Evolutionary conservation across 148 eudicot genomes (phyloP), one percentile per base, ranked within the genome.

Genomic region (Agrostemma githago): DNA sequence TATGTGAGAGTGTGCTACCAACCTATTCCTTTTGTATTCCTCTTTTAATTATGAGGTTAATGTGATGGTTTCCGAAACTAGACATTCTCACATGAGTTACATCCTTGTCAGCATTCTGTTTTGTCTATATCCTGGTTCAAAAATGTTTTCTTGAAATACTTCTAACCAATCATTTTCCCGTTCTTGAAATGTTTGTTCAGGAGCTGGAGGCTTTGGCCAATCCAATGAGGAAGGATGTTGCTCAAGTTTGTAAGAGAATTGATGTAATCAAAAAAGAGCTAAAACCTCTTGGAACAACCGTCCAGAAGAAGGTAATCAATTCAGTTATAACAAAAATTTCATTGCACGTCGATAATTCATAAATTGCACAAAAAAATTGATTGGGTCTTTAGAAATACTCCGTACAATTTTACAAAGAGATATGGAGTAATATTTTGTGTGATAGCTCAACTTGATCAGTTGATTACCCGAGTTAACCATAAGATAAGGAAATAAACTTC

Each of bases 181-280:
- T 79, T 51, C 8, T 44, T 58, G 56, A 40, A 68, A 68, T 59
- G 68, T 60, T 51, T 26, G 34, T 26, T 34, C 79, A 93, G 98
- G 98, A 93, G 82, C 88, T 93, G 3, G 98, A 93, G 65, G 79
- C 86, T 5, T 72, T 93, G 64, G 74, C 88, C 2, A 93, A 93
- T 86, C 98, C 98, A 38, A 86, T 88, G 96, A 86, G 85, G 81
- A 93, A 93, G 79, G 98, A 93, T 60, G 96, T 93, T 19, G 70
- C 90, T 12, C 70, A 78, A 41, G 98, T 93, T 66, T 88, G 98
- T 10, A 93, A 93, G 84, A 93, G 82, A 89, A 90, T 93, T n/a
- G 96, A 93, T 48, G 8, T 86, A 1, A 87, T 90, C 34, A 88
- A 89, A 89, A 93, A 90, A 79, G 98, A 93, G 61, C 85, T 93